Evolutionary conservation across 2,329 filamentous ascomycete species (phyloP).

Genomic region (Magnaporthiopsis incrustans): DNA sequence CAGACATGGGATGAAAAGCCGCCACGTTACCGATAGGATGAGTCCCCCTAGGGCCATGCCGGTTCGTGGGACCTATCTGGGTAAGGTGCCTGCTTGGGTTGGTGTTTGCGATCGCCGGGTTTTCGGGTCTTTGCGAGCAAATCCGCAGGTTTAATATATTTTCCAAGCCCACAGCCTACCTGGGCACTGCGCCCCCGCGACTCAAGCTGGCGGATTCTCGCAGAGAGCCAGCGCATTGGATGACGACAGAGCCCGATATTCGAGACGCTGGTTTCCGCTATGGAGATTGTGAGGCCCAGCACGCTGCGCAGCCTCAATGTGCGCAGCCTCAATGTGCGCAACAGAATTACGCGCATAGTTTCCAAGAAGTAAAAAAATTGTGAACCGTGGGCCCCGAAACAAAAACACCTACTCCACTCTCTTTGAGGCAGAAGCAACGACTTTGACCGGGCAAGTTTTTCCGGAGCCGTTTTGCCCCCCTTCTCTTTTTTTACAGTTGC

Average conservation of each 20-base stretch:
- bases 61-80: no score
- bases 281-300: neutral
- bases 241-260: neutral
- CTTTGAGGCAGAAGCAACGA: neutral
- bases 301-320: no score
- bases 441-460: neutral
- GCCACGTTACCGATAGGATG: neutral
- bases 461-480: neutral
- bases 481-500: neutral
- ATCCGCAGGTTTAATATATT: neutral
- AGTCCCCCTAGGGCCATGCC: neutral
- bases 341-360: neutral
- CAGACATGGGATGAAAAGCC: neutral
- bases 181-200: neutral
- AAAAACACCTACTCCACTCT: neutral
- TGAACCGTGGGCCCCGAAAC: neutral
- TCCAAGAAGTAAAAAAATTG: neutral
- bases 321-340: no score
- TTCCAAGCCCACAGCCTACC: neutral
- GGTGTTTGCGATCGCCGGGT: neutral
- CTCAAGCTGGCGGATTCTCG: neutral
- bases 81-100: neutral
- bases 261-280: neutral
- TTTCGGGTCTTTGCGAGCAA: neutral
- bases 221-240: neutral